Percentiles rank a stretch among this genome's conserved stretches.
These are phyloP conservation scores for Ustilago curta DNA, from an alignment of 1,284 basidiomycete genomes.

Conservation along the genomic window DNA sequence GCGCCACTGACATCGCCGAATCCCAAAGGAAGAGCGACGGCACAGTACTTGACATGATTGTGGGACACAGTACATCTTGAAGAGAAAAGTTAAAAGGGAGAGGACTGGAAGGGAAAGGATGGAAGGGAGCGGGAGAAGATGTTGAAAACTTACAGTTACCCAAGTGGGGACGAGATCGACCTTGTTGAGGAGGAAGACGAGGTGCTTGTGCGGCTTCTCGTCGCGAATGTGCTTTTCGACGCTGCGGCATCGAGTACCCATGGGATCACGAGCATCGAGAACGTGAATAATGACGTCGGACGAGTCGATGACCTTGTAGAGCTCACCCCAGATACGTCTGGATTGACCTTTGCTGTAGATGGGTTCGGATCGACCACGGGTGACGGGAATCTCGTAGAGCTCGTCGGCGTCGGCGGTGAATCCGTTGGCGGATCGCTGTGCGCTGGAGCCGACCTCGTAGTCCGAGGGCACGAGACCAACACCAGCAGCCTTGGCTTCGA, in stretches of 20 bases:
- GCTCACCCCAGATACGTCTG: slow-evolving; percentile 89
- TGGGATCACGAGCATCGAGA: slow-evolving; percentile 92
- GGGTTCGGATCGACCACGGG: slow-evolving; percentile 66
- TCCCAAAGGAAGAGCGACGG: slow-evolving; percentile 28
- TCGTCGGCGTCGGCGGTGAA: slow-evolving; percentile 57
- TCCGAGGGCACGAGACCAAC: slow-evolving; percentile 65
- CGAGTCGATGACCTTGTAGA: slow-evolving; percentile 99
- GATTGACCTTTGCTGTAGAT: slow-evolving; percentile 69
- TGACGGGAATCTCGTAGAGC: slow-evolving; percentile 65
- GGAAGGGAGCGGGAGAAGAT: slow-evolving; percentile 3
- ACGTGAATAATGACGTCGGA: slow-evolving; percentile 97
- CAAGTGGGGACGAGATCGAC: slow-evolving; percentile 98
- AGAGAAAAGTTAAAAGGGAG: slow-evolving; percentile 15
- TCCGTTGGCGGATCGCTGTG: slow-evolving; percentile 57
- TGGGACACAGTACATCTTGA: slow-evolving; percentile 47
- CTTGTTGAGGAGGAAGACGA: slow-evolving; percentile 97
- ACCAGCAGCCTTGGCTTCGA: slow-evolving; percentile 59
- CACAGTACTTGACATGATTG: slow-evolving; percentile 69
- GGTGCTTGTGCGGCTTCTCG: slow-evolving; percentile 96
- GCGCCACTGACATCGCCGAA: slow-evolving; percentile 54
- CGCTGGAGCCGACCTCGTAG: slow-evolving; percentile 63
- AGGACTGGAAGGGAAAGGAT: slow-evolving; percentile 9
- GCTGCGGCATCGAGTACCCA: slow-evolving; percentile 96
- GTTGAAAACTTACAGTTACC: slow-evolving; percentile 84
- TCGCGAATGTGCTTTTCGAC: slow-evolving; percentile 93